These are phyloP conservation scores for Albophoma yamanashiensis DNA, from an alignment of 2,329 filamentous ascomycete genomes.

Conservation along the genomic window DNA sequence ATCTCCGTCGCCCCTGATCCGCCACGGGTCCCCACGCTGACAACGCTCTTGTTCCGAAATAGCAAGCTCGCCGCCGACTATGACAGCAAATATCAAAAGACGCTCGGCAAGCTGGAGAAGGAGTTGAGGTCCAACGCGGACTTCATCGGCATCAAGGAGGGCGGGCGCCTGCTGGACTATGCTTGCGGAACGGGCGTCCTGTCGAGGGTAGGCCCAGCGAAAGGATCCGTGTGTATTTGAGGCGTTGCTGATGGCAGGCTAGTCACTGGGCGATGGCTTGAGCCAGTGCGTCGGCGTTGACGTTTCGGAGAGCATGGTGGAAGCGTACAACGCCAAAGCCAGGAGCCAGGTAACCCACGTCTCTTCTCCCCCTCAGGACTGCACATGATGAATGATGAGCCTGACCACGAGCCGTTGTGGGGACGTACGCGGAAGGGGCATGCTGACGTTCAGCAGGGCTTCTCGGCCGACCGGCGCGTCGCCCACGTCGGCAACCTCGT, in stretches of 20 bases:
- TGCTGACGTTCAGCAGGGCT: conserved; percentile 25
- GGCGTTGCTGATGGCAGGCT: not conserved
- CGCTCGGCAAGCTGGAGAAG: conserved; percentile 40
- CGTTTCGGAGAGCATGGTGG: conserved; percentile 60
- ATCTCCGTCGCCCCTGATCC: not conserved
- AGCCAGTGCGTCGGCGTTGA: conserved; percentile 59
- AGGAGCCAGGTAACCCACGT: conserved; percentile 33
- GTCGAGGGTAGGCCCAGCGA: conserved; percentile 40
- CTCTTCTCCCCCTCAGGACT: not conserved
- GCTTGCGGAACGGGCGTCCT: conserved; percentile 63
- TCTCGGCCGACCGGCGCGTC: conserved; percentile 39
- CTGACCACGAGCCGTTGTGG: not conserved
- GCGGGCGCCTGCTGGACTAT: conserved; percentile 57
- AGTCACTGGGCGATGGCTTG: conserved; percentile 13
- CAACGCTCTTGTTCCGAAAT: not conserved
- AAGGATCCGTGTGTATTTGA: rapidly evolving
- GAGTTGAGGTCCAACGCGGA: conserved; percentile 41
- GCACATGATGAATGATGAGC: not conserved
- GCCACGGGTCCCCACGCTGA: not conserved
- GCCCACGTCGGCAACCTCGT: conserved; percentile 50
- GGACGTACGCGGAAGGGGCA: not conserved
- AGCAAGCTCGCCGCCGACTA: conserved; percentile 20
- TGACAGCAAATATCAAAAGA: conserved; percentile 44
- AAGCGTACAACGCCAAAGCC: conserved; percentile 52
- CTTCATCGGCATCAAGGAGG: conserved; percentile 46